Evolutionary conservation across 768 basidiomycete species (phyloP).

Genomic region (Udeniomyces megalosporus): DNA sequence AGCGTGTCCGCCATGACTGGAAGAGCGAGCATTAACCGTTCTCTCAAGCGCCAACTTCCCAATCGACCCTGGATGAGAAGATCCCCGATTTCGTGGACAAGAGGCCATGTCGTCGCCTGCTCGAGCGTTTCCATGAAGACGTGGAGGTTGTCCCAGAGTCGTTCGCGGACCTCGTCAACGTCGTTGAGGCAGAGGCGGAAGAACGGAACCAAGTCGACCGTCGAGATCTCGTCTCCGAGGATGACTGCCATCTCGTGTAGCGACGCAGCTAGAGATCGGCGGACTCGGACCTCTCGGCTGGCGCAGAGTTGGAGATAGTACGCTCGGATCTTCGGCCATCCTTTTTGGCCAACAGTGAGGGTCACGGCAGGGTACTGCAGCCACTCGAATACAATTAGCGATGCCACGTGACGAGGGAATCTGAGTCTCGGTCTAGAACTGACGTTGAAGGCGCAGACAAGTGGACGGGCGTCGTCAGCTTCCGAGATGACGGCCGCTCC

Average conservation of each 20-base stretch:
- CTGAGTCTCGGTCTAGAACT: constrained; percentile 13
- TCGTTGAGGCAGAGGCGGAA: constrained; percentile 41
- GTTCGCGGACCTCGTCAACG: constrained; percentile 56
- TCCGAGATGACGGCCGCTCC: neutral
- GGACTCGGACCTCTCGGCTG: constrained; percentile 47
- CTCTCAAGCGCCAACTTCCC: constrained; percentile 67
- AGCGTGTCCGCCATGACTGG: constrained; percentile 35
- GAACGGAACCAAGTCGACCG: constrained; percentile 50
- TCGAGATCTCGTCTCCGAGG: constrained; percentile 53
- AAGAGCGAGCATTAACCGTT: constrained; percentile 46
- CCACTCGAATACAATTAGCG: neutral
- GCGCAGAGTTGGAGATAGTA: constrained; percentile 50
- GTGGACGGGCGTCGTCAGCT: constrained; percentile 19
- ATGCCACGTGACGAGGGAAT: neutral
- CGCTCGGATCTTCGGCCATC: constrained; percentile 56
- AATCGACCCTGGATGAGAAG: constrained; percentile 44
- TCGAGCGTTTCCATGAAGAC: constrained; percentile 43
- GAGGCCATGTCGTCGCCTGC: constrained; percentile 34
- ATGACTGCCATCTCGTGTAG: constrained; percentile 78
- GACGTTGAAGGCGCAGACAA: constrained; percentile 30
- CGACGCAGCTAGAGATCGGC: constrained; percentile 68
- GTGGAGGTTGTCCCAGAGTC: constrained; percentile 51
- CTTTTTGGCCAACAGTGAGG: constrained; percentile 53
- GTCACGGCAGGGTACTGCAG: constrained; percentile 79
- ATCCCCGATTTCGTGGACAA: constrained; percentile 34